Percentiles rank a stretch among this genome's conserved stretches.
Evolutionary conservation across 2,329 filamentous ascomycete species (phyloP).

Genomic region (Triangularia verruculosa): DNA sequence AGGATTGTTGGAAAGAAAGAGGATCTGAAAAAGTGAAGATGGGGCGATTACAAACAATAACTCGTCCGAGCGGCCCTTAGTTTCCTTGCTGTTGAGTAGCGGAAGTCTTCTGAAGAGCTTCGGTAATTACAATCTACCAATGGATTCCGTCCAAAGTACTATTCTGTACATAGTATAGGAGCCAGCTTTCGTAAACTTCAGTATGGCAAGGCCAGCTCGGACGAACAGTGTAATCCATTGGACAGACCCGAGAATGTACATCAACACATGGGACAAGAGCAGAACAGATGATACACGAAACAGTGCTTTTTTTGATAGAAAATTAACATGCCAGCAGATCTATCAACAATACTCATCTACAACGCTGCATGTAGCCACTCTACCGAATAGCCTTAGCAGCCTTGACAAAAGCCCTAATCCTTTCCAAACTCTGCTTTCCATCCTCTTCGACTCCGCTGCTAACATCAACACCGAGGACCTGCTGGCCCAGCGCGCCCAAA

Average conservation of each 20-base stretch:
- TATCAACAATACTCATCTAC: neutral
- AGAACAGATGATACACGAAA: neutral
- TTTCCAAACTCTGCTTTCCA: constrained; percentile 75
- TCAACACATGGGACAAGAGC: neutral
- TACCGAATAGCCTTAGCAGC: constrained; percentile 63
- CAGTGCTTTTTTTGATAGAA: too few relatives aligned
- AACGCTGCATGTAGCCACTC: neutral
- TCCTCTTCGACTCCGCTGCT: constrained; percentile 89
- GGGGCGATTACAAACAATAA: too few relatives aligned
- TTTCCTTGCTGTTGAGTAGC: too few relatives aligned
- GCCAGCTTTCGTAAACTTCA: too few relatives aligned
- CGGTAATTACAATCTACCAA: too few relatives aligned
- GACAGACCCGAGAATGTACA: neutral
- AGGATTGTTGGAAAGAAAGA: too few relatives aligned
- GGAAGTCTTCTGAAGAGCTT: too few relatives aligned
- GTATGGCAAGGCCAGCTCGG: neutral
- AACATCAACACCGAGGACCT: constrained; percentile 82
- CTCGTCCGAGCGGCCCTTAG: too few relatives aligned
- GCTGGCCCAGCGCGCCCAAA: constrained; percentile 57
- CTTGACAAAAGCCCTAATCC: constrained; percentile 77
- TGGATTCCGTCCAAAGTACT: too few relatives aligned
- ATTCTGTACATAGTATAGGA: too few relatives aligned
- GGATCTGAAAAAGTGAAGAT: too few relatives aligned
- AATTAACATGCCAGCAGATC: neutral
- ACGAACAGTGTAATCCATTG: neutral